Conservation (phyloP, 2,329 filamentous ascomycete species). For the Zopfia rhizophila region DNA sequence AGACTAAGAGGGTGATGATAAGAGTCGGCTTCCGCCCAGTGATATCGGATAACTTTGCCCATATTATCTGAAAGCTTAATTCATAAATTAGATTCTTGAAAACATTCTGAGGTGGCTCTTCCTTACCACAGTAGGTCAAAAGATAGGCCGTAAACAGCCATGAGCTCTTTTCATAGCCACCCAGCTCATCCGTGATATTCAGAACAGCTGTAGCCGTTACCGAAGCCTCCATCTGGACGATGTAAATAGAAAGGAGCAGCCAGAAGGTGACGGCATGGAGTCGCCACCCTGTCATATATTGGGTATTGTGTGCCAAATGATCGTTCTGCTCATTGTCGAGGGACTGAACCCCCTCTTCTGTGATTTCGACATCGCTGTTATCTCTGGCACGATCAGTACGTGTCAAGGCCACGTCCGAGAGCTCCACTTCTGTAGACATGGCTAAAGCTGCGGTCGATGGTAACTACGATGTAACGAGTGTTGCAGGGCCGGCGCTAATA, state of each 20-base stretch:
- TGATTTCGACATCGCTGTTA: no score
- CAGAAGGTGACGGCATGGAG: slow-evolving; percentile 5
- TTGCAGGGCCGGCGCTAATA: no score
- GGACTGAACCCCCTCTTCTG: no score
- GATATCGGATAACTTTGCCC: slow-evolving; percentile 47
- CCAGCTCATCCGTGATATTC: slow-evolving; percentile 45
- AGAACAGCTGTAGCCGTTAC: slow-evolving; percentile 50
- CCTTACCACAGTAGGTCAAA: slow-evolving; percentile 46
- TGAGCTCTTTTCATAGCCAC: slow-evolving; percentile 44
- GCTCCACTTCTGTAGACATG: no score
- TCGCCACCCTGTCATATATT: slow-evolving; percentile 18
- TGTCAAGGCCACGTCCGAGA: no score
- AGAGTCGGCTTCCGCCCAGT: slow-evolving; percentile 41
- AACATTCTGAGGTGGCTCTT: not conserved
- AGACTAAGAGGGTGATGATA: slow-evolving; percentile 36
- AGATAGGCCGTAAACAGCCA: slow-evolving; percentile 52
- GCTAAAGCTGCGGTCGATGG: no score
- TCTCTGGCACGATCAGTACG: no score
- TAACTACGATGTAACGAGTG: no score
- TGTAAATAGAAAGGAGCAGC: slow-evolving; percentile 38
- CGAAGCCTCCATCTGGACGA: slow-evolving; percentile 45
- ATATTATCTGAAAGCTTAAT: slow-evolving; percentile 38
- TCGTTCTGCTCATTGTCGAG: no score
- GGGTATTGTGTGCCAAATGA: not conserved
- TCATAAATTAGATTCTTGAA: no score